Evolutionary conservation across 1,284 basidiomycete species (phyloP), one percentile per base, ranked within the genome.

Genomic region (Cystobasidium slooffiae): DNA sequence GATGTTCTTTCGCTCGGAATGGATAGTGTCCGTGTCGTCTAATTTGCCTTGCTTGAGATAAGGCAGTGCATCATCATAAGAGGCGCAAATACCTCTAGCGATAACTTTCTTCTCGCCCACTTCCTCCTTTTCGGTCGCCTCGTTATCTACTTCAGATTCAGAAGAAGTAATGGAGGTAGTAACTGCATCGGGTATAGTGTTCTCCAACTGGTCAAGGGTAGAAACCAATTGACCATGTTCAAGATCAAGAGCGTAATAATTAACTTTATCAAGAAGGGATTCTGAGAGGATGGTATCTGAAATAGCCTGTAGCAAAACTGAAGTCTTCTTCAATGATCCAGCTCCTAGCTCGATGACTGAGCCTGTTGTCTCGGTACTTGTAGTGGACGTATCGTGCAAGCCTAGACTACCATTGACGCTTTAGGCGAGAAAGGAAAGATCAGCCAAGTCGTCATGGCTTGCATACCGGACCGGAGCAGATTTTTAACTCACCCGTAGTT

Each of bases 231-330:
- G 94, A 68, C 87, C 87, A 78, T 90, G 86, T 82, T 96, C 93
- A 39, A 98, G 88, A 81, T 98, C 96, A 68, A 99, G 89, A 14
- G 95, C 94, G 84, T 92, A 94, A 83, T 97, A 98, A 0, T 89
- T 91, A 80, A 92, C 88, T 10, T 88, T 87, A 0, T 88, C 84
- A 18, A 82, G 75, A 81, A 66, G 7, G 80, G 80, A 39, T 72
- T 22, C 61, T 22, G 76, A 69, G 73, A 77, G 75, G 56, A 75
- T 74, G 76, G 69, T 75, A 75, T 78, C 22, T 55, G 92, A 87
- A 49, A 97, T 85, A 0, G 91, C 91, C 20, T 85, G 85, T 43
- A 99, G 86, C 68, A 99, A 86, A 81, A 92, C 89, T 5, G 92
- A 93, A 0, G 95, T 97, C 86, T 97, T 96, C 80, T 92, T 88